Evolutionary conservation across 176 grass and related monocot genomes (phyloP), one percentile per base, ranked within the genome.

Genomic region (Guadua angustifolia): DNA sequence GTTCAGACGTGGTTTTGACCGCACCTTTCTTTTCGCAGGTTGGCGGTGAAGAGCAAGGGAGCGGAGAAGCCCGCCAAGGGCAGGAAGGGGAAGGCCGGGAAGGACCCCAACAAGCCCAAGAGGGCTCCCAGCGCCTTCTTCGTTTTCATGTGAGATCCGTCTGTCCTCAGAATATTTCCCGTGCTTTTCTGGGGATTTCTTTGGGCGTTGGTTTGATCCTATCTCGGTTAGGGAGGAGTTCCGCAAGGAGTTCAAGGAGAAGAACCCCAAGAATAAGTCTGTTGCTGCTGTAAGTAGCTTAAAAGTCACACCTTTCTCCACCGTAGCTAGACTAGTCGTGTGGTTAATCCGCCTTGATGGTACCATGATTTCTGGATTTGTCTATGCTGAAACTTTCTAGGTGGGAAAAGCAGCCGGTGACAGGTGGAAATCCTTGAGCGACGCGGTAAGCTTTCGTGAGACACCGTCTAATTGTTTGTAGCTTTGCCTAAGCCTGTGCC

Each of bases 21-120:
- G 7, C 39, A 43, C 42, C 0, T n/a, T 29, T 15, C 22, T 21
- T 19, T 5, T 10, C 0, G 18, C 25, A 97, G 91, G 79, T 61
- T 97, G 77, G 89, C 91, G 21, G 89, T 91, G 66, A 97, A 92
- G 89, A 90, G 91, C 44, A 97, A 90, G 87, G 89, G 84, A 0
- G 82, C 85, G 18, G 85, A 87, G 32, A 88, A 87, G 89, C 82
- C 89, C 66, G 82, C 66, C 83, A 87, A 83, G 63, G 69, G 38
- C 7, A 87, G 91, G 83, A 94, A 87, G 77, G 90, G 70, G 1
- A 94, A 94, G 89, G 85, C 89, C 53, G 91, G 45, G 7, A 94
- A 94, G 86, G 94, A 97, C 86, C 92, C 94, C 12, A 92, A 92
- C 94, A 97, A 97, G 81, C 94, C 92, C 19, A 97, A 97, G 92